Evolutionary conservation across 2,329 filamentous ascomycete genomes (phyloP), one percentile per base, ranked within the genome.

Genomic region (Calonectria montana): DNA sequence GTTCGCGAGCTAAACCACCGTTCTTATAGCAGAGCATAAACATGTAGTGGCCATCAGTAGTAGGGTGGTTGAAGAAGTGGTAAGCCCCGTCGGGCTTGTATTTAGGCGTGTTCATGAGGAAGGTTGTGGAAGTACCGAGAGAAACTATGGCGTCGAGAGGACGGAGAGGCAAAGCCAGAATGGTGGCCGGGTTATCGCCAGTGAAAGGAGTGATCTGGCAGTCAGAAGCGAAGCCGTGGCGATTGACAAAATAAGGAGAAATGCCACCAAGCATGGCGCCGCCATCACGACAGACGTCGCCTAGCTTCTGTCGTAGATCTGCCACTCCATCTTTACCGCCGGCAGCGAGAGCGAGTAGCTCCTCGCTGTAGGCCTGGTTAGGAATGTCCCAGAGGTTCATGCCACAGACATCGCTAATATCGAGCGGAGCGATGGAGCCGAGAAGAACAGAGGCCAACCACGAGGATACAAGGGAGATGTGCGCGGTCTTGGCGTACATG

Each of bases 1-100:
- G 92, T 82, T 99, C 97, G 53, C 97, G 93, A 2, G 97, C 96
- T 1, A 98, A 91, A 2, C 95, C 95, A 77, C 97, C 97, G 84
- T 99, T 99, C 86, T 98, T 98, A 88, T 98, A 99, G 88, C 97
- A 99, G 41, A 99, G 91, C 97, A 99, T 99, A 85, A 99, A 98
- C 97, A 99, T 98, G 89, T 97, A 98, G 72, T 98, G 90, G 1
- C 94, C 95, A 0, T 92, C 87, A 1, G 95, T 97, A 53, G 95
- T 97, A 1, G 97, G 97, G 84, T 98, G 96, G 86, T 98, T 98
- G 90, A 98, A 97, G 88, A 98, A 98, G 86, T 99, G 97, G 81
- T 98, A 98, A 8, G 94, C 91, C 3, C 95, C 94, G 80, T 98
- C 93, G 2, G 97, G 95, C 82, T 93, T 93, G 88, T 98, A 98